These are phyloP conservation scores for Verbascum thapsus DNA, from an alignment of 257 asterid species.

Conservation along the genomic window DNA sequence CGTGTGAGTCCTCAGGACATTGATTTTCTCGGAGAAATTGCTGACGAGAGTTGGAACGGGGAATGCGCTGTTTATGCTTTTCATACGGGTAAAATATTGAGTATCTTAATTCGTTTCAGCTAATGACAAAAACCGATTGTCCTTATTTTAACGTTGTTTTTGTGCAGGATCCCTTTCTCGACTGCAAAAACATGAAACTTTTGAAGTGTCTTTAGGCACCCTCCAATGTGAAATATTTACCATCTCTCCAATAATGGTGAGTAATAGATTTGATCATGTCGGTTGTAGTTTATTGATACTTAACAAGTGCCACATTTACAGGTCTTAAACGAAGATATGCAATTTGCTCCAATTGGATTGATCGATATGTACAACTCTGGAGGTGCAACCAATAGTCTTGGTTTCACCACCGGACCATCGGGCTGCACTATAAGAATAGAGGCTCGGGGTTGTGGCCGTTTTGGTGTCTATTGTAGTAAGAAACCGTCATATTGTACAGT, in stretches of 20 bases:
- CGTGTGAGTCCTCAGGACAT: constrained; percentile 42
- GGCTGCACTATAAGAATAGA: constrained; percentile 19
- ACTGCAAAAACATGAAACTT: constrained; percentile 32
- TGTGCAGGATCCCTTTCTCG: constrained; percentile 41
- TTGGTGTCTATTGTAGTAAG: constrained; percentile 53
- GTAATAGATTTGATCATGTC: too few species aligned
- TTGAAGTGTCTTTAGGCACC: constrained; percentile 37
- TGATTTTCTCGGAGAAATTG: constrained; percentile 44
- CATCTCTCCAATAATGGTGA: constrained; percentile 46
- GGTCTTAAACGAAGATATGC: constrained; percentile 28
- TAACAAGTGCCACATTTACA: constrained; percentile 23
- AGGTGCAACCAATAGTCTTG: constrained; percentile 42
- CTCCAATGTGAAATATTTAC: constrained; percentile 47
- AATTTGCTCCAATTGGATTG: constrained; percentile 53
- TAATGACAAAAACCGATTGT: not conserved
- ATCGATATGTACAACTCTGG: constrained; percentile 62
- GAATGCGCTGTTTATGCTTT: constrained; percentile 46
- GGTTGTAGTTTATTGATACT: not conserved
- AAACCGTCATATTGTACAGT: constrained; percentile 47
- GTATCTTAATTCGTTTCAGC: not conserved
- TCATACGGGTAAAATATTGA: constrained; percentile 33
- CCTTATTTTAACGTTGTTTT: not conserved
- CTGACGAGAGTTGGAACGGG: constrained; percentile 40
- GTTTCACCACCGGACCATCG: constrained; percentile 13
- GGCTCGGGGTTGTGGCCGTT: constrained; percentile 53